Base-by-base conservation (phyloP, 2,329 filamentous ascomycete species). In the Neoarthrinium moseri region DNA sequence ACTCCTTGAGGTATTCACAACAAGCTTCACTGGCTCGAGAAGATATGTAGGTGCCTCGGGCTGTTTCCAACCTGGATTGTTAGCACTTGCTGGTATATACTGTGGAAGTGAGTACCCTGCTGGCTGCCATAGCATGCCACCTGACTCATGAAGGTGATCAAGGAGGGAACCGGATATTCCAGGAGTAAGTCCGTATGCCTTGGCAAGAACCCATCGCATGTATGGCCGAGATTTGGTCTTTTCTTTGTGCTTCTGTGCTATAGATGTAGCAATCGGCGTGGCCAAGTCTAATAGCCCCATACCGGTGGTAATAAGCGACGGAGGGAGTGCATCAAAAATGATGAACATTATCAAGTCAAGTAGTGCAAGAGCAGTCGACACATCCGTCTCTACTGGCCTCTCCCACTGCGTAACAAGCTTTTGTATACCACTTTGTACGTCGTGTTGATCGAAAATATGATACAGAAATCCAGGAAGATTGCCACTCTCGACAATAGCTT, bases 301-400 rank as follows among this genome's bases (percentile, higher is more conserved):
- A n/a, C n/a, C n/a, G n/a, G n/a, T n/a, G n/a, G n/a, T n/a, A n/a
- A n/a, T n/a, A n/a, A n/a, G n/a, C n/a, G 33, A 27, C 43, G 36
- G 6, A 43, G 37, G 11, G 24, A 23, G 12, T 42, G 27, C 5
- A 51, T 51, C 38, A 2, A 51, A 11, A 8, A 49, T 26, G n/a
- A 51, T 37, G 24, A 48, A 49, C 30, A 49, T 53, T 18, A 54
- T 32, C 22, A 58, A 47, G 37, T 47, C 47, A 6, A 59, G 46
- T 24, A 59, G 35, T 1, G 48, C 56, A 5, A 59, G 22, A 7
- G 42, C 51, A 21, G 55, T 57, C 21, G 53, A 52, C 18, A 47
- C 30, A 39, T 58, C 55, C 6, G 46, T 51, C 20, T 36, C 51
- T 23, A 46, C 26, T n/a, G 46, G 43, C 8, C 39, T 35, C 13